Evolutionary conservation across 169 alveolate species (phyloP), one percentile per base, ranked within the genome.

Genomic region (Prorocentrum cordatum): DNA sequence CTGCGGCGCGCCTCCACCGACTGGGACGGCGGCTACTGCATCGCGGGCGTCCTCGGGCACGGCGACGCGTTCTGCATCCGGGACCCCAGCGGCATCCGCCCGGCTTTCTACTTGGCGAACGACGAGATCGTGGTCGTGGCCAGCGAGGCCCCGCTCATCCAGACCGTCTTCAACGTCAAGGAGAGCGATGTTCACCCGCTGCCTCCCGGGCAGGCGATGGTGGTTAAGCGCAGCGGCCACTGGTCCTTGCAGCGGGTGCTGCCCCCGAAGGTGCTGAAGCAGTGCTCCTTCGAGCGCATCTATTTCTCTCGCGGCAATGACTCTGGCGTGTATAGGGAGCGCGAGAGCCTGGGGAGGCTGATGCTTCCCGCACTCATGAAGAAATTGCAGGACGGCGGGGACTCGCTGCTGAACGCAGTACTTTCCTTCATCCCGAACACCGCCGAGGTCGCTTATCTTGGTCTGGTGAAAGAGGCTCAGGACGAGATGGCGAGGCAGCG

Each of bases 11-110:
- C 93, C 47, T 47, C 88, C 64, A 70, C 71, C 9, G 58, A 39
- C 16, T 82, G 91, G 89, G 93, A 91, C 38, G 93, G 93, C 26
- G 93, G 93, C 59, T 91, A 91, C 36, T 68, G 79, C 70, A 83
- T 91, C 29, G 86, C 89, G 22, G 89, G 89, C 26, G 50, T 79
- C 42, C 54, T 79, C 54, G 89, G 89, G 7, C 89, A 79, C 42
- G 89, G 89, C 12, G 89, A 79, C 36, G 39, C 77, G 36, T 79
- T 79, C 26, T 73, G 58, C 32, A 79, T 79, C 77, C 89, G 89
- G 0, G 89, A 79, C 42, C 89, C 89, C 5, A 38, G 67, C 16
- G 89, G 89, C 3, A 83, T 68, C 62, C 92, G 92, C 27, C 93
- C 93, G 12, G 92, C 88, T 9, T 91, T 71, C 61, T 91, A 80